Evolutionary conservation across 2,329 filamentous ascomycete species (phyloP), one percentile per base, ranked within the genome.

Genomic region (Botrytis tulipae): DNA sequence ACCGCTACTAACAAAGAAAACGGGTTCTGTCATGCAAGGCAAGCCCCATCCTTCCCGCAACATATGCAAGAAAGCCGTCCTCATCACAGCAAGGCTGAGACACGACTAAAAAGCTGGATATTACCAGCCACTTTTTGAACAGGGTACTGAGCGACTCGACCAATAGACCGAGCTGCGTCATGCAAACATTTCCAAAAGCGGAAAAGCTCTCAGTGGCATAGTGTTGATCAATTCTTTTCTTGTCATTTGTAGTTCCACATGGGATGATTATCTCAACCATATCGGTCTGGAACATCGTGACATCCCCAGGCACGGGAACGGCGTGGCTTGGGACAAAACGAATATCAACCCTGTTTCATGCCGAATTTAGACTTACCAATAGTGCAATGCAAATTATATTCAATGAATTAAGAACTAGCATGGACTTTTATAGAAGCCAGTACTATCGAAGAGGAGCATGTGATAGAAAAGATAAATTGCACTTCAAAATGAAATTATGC

Each of bases 81-180:
- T 57, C 35, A 57, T 68, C 66, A 68, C 48, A 69, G 57, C 35
- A 69, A 42, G 66, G 35, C 66, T 69, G 66, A 69, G 66, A 69
- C 48, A 69, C n/a, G n/a, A 57, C 18, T n/a, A 42, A 32, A 40
- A 54, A 32, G 35, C 25, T 68, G 35, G 35, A 42, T 14, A 42
- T 9, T 57, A 32, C 37, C 18, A 57, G n/a, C 48, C 48, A 40
- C 37, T 20, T 69, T 44, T 25, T 32, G 51, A 69, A 20, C 48
- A 57, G 48, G 66, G 35, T 42, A 12, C 14, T 6, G 32, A 40
- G 37, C 18, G 14, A 16, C 29, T 29, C 9, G 9, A 29, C 46
- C 65, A 68, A 68, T 68, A 29, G 25, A 37, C 10, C 25, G 20
- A 54, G 66, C 29, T 57, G 35, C 29, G 25, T 42, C n/a, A 57